Conservation (phyloP, 257 asterid species). For the Pogostemon cablin region DNA sequence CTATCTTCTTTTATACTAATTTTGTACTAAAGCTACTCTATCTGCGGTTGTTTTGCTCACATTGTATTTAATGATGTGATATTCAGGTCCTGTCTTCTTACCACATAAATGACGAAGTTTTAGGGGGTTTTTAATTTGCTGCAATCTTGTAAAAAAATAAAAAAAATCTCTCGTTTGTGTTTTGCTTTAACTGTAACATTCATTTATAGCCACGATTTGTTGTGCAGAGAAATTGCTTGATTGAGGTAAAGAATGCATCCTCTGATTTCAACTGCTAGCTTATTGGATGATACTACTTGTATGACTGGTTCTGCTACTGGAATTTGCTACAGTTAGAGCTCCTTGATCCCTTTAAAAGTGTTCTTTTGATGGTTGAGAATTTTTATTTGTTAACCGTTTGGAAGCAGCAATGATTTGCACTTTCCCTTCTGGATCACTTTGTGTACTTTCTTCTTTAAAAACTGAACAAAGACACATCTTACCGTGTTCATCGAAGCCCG, state of each 20-base stretch:
- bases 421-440: conserved; percentile 28
- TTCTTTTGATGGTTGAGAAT: conserved; percentile 12
- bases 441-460: conserved; percentile 14
- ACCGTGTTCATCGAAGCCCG: conserved; percentile 25
- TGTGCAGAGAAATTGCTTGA: neutral
- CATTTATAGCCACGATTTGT: neutral
- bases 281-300: neutral
- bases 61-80: neutral
- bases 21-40: no score
- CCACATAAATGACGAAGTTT: neutral
- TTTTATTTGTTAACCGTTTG: neutral
- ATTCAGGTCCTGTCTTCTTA: neutral
- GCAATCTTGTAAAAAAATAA: neutral
- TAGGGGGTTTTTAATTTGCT: neutral
- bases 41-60: no score
- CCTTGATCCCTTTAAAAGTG: neutral
- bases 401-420: conserved; percentile 28
- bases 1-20: no score
- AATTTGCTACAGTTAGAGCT: neutral
- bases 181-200: neutral
- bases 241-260: neutral
- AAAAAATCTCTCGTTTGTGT: neutral
- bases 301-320: neutral
- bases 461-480: conserved; percentile 24
- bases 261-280: neutral